Percentiles rank a stretch among this genome's conserved stretches.
Conservation (phyloP, 495 filamentous ascomycete species). For the Opeltia flavorubescens region DNA sequence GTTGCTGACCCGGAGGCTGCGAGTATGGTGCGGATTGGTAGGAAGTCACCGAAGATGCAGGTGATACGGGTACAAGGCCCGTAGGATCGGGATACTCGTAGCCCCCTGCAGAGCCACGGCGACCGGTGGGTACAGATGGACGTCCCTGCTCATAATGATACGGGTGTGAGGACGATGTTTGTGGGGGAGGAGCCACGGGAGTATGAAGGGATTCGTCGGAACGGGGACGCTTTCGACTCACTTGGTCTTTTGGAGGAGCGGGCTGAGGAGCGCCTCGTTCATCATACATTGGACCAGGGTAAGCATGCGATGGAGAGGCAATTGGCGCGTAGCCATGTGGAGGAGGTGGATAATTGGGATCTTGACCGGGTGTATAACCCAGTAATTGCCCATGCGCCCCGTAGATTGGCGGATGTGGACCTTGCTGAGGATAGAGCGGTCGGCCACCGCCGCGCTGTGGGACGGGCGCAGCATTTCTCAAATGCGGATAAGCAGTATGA, state of each 20-base stretch:
- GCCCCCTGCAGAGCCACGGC: constrained; percentile 33
- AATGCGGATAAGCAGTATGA: constrained; percentile 53
- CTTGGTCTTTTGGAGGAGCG: constrained; percentile 28
- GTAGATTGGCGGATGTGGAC: constrained; percentile 35
- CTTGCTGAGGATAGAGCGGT: constrained; percentile 24
- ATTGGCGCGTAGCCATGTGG: constrained; percentile 25
- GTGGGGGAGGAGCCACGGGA: constrained; percentile 15
- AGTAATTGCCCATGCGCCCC: constrained; percentile 67
- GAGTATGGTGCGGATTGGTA: constrained; percentile 29
- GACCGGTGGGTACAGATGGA: constrained; percentile 18
- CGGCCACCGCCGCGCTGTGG: constrained; percentile 26
- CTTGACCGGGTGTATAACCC: constrained; percentile 37
- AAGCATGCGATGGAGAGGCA: constrained; percentile 23
- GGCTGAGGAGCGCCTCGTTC: constrained; percentile 17
- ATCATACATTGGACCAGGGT: constrained; percentile 18
- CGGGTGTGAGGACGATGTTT: constrained; percentile 16
- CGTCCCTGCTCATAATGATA: constrained; percentile 26
- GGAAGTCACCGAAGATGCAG: constrained; percentile 32
- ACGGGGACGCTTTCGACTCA: constrained; percentile 27
- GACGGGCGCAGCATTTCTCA: constrained; percentile 34
- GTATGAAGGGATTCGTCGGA: constrained; percentile 17
- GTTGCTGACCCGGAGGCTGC: constrained; percentile 21
- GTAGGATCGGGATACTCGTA: constrained; percentile 43
- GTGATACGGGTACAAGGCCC: constrained; percentile 38
- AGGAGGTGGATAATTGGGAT: constrained; percentile 33